Evolutionary conservation across 108 stramenopile genomes (phyloP), one percentile per base, ranked within the genome.

Genomic region (Stephanodiscus triporus): DNA sequence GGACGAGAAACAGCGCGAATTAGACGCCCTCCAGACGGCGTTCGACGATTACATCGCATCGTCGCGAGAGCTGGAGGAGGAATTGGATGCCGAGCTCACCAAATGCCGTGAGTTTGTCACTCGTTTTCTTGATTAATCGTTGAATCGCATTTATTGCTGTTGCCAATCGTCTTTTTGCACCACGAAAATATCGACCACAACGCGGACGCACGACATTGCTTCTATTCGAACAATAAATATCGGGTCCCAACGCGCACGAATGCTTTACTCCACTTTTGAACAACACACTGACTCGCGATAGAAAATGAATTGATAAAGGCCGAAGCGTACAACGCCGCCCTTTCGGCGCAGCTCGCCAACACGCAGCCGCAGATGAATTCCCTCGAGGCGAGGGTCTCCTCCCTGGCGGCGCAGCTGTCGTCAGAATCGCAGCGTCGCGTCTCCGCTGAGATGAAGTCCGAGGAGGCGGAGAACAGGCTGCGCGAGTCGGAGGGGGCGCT

Each of bases 1-100:
- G 61, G 86, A 84, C 45, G 95, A 91, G 63, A 89, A 91, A 38
- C 92, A 93, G 69, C 87, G 89, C 17, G 95, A 95, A 73, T 81
- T 95, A 62, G 88, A 90, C 37, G 89, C 92, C 38, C 78, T 95
- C 65, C 95, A 95, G 79, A 76, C 86, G 20, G 92, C 91, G 40
- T 95, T 95, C 71, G 95, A 95, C 80, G 95, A 95, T 66, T 95
- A 93, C 78, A 93, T 95, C 70, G 89, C 87, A 13, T 82, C 82
- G 50, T 88, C 87, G 30, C 77, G 92, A 37, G 94, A 95, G 59
- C 60, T 95, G 49, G 94, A 95, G 66, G 94, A 91, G 69, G 94
- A 95, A 56, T 84, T 95, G 40, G 94, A 95, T 81, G 94, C 91
- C 8, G 94, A 95, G 66, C 86, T 95, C 13, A 85, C 91, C 60